Conservation (phyloP, 78 protist species). For the Dictyostelium brefeldianum region DNA sequence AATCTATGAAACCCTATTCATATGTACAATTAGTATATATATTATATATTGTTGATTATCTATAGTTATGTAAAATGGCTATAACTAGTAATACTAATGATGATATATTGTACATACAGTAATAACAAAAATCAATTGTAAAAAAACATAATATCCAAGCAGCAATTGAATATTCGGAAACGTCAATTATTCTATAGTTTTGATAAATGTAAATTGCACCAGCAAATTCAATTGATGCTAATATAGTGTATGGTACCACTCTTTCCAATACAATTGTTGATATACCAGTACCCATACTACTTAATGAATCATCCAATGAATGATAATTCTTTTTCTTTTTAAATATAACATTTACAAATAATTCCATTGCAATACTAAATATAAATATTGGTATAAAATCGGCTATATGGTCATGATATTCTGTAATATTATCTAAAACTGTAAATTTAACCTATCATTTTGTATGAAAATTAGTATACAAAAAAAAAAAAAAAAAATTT, state of each 20-base stretch:
- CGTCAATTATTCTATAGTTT: slow-evolving; percentile 41
- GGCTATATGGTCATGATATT: slow-evolving; percentile 37
- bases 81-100: background rate
- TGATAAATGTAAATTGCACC: slow-evolving; percentile 10
- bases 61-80: background rate
- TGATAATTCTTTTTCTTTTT: slow-evolving; percentile 23
- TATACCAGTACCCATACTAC: slow-evolving; percentile 38
- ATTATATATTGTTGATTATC: background rate
- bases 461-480: background rate
- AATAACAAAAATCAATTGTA: slow-evolving; percentile 42
- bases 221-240: slow-evolving; percentile 24
- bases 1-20: slow-evolving; percentile 56
- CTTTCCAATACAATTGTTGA: slow-evolving; percentile 32
- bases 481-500: slow-evolving; percentile 23
- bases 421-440: background rate
- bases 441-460: background rate
- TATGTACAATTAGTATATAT: background rate
- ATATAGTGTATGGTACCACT: slow-evolving; percentile 4
- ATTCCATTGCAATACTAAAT: background rate
- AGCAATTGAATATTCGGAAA: slow-evolving; percentile 8
- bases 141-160: slow-evolving; percentile 39
- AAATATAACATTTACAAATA: background rate
- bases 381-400: slow-evolving; percentile 25
- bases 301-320: slow-evolving; percentile 20
- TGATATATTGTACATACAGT: background rate